Percentiles rank a stretch among this genome's conserved stretches.
Evolutionary conservation across 2,329 filamentous ascomycete species (phyloP).

Genomic region (Apiospora rasikravindrae): DNA sequence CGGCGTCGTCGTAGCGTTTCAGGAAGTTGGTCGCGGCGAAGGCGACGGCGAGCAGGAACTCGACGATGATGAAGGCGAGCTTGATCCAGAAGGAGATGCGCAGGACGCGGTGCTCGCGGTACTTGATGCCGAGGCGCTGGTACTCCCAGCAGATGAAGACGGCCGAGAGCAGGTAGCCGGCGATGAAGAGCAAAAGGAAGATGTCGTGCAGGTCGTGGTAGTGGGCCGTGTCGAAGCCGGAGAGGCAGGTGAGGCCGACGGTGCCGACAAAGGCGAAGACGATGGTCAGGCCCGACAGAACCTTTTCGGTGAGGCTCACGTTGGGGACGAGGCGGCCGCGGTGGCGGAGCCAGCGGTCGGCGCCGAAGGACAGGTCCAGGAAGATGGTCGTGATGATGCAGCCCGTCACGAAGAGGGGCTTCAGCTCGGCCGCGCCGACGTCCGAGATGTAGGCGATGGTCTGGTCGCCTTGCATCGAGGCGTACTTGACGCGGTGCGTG

Average conservation of each 20-base stretch:
- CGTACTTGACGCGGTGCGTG: slow-evolving; percentile 59
- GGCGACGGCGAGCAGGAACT: slow-evolving; percentile 73
- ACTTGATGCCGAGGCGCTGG: slow-evolving; percentile 78
- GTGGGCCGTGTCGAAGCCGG: slow-evolving; percentile 81
- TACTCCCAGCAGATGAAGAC: slow-evolving; percentile 92
- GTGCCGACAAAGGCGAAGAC: slow-evolving; percentile 76
- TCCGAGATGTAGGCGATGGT: slow-evolving; percentile 76
- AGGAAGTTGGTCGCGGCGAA: slow-evolving; percentile 67
- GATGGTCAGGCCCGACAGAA: slow-evolving; percentile 66
- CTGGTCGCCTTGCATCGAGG: slow-evolving; percentile 63
- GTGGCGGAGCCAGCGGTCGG: slow-evolving; percentile 87
- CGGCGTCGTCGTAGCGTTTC: slow-evolving; percentile 66
- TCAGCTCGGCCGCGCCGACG: slow-evolving; percentile 64
- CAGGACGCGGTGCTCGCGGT: slow-evolving; percentile 76
- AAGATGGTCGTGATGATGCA: slow-evolving; percentile 74
- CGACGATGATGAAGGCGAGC: slow-evolving; percentile 80
- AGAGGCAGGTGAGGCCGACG: slow-evolving; percentile 78
- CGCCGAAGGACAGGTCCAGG: slow-evolving; percentile 79
- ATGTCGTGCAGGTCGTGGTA: slow-evolving; percentile 72
- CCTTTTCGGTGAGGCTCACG: slow-evolving; percentile 64
- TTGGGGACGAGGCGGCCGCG: slow-evolving; percentile 79
- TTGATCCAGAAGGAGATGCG: slow-evolving; percentile 87
- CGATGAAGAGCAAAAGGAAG: slow-evolving; percentile 84
- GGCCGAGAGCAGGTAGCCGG: slow-evolving; percentile 82
- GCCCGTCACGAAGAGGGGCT: slow-evolving; percentile 80